Evolutionary conservation across 352 stramenopile species (phyloP).

Genomic region (Phytopythium kandeliae): DNA sequence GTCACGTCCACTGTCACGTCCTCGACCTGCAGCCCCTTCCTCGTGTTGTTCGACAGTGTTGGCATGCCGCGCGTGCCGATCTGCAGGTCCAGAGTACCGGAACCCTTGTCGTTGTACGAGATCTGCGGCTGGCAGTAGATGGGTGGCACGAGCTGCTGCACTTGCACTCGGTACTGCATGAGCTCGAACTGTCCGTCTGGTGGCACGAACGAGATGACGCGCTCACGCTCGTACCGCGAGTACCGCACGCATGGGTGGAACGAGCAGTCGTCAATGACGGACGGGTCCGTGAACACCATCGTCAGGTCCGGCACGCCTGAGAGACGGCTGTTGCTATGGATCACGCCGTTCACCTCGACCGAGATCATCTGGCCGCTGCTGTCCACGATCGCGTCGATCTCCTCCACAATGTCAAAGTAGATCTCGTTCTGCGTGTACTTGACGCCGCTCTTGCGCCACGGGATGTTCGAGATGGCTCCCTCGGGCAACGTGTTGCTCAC

Average conservation of each 20-base stretch:
- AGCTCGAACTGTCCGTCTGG: conserved; percentile 97
- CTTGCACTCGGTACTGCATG: conserved; percentile 84
- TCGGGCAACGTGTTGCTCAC: conserved; percentile 91
- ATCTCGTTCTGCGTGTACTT: conserved; percentile 98
- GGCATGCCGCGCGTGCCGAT: conserved; percentile 73
- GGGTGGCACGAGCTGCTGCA: conserved; percentile 78
- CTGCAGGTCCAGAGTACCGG: conserved; percentile 62
- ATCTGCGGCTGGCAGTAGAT: conserved; percentile 89
- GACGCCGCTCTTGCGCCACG: conserved; percentile 95
- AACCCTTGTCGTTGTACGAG: conserved; percentile 68
- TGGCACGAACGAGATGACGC: conserved; percentile 96
- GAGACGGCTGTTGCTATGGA: conserved; percentile 94
- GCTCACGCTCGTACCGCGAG: conserved; percentile 93
- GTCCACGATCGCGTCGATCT: conserved; percentile 97
- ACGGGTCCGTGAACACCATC: conserved; percentile 95
- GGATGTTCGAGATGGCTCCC: conserved; percentile 94
- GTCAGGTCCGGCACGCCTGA: conserved; percentile 96
- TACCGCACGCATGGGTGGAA: conserved; percentile 99
- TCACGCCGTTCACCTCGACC: conserved; percentile 93
- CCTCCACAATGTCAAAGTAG: conserved; percentile 98
- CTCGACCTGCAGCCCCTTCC: conserved; percentile 76
- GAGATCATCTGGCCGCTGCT: conserved; percentile 89
- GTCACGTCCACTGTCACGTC: conserved; percentile 94
- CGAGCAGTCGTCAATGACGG: conserved; percentile 96
- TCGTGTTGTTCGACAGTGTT: conserved; percentile 73